Base-by-base conservation (phyloP, 805 yeast genomes). In the Lachancea kluyveri region DNA sequence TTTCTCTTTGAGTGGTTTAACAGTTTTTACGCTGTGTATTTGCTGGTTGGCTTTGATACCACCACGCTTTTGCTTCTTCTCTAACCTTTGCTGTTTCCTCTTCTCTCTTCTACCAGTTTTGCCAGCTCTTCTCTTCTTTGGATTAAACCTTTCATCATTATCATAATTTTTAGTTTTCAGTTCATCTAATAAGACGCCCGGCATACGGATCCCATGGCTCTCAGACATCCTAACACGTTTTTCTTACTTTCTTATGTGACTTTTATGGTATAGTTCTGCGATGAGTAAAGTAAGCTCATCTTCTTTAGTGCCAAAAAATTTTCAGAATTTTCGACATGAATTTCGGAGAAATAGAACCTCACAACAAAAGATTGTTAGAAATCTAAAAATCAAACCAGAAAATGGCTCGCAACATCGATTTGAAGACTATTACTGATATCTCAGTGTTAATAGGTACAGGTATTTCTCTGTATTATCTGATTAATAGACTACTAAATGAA, bases 381-480 rank as follows among this genome's bases (percentile, higher is more conserved):
- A 11, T 4, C 6, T 7, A 4, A 5, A 3, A 33, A 16, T 12
- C 10, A 16, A 19, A 24, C 14, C 17, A 24, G 13, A 17, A 8
- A 7, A 54, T 56, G 62, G 45, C 60, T 5, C 52, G 52, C 25
- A 62, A 52, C 34, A 36, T 65, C 18, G 69, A 66, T 35, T 26
- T 64, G 16, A 66, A 64, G 30, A 44, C 57, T 2, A 42, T 65
- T 8, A 53, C 72, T 2, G 79, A 74, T 35, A 45, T 72, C 4
- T 67, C 72, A 3, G 60, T 73, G 6, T 59, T 74, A 20, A 46
- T 70, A 2, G 77, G 87, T 13, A 82, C 88, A 2, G 77, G 85
- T 1, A 64, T 79, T 21, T 77, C 87, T 2, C 67, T 79, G 39
- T 82, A 81, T 51, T 82, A 79, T 47, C 57, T 80, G 48, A 48